phyloP scores from a whole-genome alignment of 2,329 filamentous ascomycete genomes.

The Orbilia ellipsospora region DNA sequence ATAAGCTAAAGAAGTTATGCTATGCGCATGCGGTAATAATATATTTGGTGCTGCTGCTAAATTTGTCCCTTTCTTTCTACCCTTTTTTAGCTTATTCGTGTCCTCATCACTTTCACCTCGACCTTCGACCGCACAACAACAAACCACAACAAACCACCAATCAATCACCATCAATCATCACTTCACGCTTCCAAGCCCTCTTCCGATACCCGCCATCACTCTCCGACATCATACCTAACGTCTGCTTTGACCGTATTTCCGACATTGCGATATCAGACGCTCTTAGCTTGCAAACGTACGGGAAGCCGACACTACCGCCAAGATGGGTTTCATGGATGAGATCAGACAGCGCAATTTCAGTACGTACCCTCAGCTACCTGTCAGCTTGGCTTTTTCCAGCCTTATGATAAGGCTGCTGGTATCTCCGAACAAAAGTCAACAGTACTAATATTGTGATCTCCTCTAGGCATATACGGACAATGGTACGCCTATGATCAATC shows the following conservation, averaged over 20 bases:
- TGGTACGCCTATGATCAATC: slow-evolving; percentile 68
- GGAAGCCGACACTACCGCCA: slow-evolving; percentile 62
- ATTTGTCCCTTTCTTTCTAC: slow-evolving; percentile 26
- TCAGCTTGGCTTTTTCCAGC: slow-evolving; percentile 17
- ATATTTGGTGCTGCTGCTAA: slow-evolving; percentile 29
- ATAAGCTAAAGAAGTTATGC: slow-evolving; percentile 47
- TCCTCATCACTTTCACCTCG: slow-evolving; percentile 49
- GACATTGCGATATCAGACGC: slow-evolving; percentile 35
- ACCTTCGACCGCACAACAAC: slow-evolving; percentile 9
- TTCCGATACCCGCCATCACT: slow-evolving; percentile 1
- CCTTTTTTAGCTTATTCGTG: slow-evolving; percentile 53
- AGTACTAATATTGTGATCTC: slow-evolving; percentile 52
- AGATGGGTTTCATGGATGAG: slow-evolving; percentile 76
- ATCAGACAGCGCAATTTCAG: slow-evolving; percentile 80
- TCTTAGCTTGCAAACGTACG: slow-evolving; percentile 24
- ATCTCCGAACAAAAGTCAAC: slow-evolving; percentile 22
- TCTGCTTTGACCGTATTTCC: not conserved
- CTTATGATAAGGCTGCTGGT: slow-evolving; percentile 26
- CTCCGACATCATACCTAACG: not conserved
- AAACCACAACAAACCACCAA: slow-evolving; percentile 16
- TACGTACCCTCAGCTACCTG: slow-evolving; percentile 64
- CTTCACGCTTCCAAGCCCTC: slow-evolving; percentile 4
- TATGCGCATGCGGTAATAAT: slow-evolving; percentile 29
- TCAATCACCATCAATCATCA: slow-evolving; percentile 18
- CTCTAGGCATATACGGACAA: slow-evolving; percentile 77